Evolutionary conservation across 1,284 basidiomycete species (phyloP).

Genomic region (Spongiforma sp.): DNA sequence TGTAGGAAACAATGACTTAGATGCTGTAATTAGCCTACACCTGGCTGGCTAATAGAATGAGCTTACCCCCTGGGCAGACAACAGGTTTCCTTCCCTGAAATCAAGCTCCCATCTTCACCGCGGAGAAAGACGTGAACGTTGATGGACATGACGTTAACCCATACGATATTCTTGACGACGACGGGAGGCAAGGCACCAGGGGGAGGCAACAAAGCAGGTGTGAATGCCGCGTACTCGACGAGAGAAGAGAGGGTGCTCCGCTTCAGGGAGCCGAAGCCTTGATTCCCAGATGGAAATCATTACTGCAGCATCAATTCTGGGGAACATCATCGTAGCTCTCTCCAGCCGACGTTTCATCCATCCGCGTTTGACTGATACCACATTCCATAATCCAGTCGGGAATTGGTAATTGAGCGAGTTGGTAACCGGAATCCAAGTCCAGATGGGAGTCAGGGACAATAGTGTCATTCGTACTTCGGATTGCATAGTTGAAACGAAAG

Average conservation of each 20-base stretch:
- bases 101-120: background rate
- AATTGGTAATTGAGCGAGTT: background rate
- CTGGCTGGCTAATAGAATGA: background rate
- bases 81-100: background rate
- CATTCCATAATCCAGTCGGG: background rate
- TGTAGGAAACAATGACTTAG: background rate
- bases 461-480: background rate
- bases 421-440: background rate
- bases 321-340: background rate
- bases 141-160: background rate
- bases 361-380: background rate
- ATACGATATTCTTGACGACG: background rate
- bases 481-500: too few species aligned
- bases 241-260: background rate
- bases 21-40: background rate
- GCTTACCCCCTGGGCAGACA: background rate
- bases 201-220: background rate
- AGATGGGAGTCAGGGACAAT: background rate
- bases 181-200: background rate
- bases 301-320: background rate
- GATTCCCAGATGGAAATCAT: background rate
- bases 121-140: background rate
- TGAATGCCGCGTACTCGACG: background rate
- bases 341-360: background rate
- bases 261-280: background rate